phyloP scores from a whole-genome alignment of 805 yeast species.

The Wickerhamomyces ciferrii region DNA sequence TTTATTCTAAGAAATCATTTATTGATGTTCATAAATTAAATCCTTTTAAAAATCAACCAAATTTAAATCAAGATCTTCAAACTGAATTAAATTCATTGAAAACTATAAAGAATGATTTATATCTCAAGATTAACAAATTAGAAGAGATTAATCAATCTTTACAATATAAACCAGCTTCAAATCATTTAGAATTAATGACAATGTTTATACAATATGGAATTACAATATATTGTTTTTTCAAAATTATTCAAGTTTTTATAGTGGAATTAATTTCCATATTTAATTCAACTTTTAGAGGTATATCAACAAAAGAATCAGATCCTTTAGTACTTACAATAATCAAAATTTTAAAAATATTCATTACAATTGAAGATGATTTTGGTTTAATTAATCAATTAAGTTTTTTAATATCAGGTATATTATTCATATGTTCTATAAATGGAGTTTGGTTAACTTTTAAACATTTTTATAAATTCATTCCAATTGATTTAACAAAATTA shows the following conservation, averaged over 20 bases:
- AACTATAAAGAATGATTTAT: conserved; percentile 19
- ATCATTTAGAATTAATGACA: background rate
- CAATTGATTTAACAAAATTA: conserved; percentile 26
- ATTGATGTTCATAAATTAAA: conserved; percentile 10
- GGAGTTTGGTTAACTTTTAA: conserved; percentile 58
- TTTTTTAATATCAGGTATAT: conserved; percentile 49
- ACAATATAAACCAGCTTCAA: background rate
- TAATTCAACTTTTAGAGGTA: conserved; percentile 13
- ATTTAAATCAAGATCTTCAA: conserved; percentile 4
- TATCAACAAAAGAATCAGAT: conserved; percentile 22
- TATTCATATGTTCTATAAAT: conserved; percentile 59
- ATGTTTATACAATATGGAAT: conserved; percentile 9
- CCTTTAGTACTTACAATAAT: conserved; percentile 34
- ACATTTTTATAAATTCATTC: conserved; percentile 38
- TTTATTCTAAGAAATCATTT: conserved; percentile 17
- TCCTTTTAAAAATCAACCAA: conserved; percentile 1
- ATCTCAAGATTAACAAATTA: conserved; percentile 11
- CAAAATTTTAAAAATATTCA: conserved; percentile 25
- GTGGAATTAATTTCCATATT: conserved; percentile 22
- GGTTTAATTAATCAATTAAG: conserved; percentile 31
- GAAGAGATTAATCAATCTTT: conserved; percentile 3
- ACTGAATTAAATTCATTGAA: conserved; percentile 16
- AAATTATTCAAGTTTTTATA: conserved; percentile 25
- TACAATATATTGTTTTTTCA: conserved; percentile 31
- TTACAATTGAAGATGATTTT: conserved; percentile 30